Percentiles rank a stretch among this genome's conserved stretches.
phyloP scores from a whole-genome alignment of 2,329 filamentous ascomycete genomes.

The Drechslerella coelobrocha region DNA sequence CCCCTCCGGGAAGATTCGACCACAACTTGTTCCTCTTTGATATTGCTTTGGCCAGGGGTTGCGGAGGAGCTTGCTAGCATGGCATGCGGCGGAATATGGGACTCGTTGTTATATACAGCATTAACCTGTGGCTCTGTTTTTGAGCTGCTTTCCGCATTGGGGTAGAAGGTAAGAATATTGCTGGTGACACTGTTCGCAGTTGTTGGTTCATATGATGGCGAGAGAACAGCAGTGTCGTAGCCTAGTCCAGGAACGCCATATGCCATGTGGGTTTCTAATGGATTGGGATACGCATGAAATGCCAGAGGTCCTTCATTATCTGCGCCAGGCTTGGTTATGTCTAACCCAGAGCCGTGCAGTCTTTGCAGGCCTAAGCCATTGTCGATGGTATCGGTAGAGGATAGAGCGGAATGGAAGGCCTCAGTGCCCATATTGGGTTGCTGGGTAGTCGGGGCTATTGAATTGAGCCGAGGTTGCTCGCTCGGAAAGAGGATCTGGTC shows the following conservation, averaged over 20 bases:
- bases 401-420: constrained; percentile 21
- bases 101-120: constrained; percentile 9
- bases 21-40: constrained; percentile 32
- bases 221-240: constrained; percentile 13
- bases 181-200: constrained; percentile 14
- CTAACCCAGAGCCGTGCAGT: constrained; percentile 15
- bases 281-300: constrained; percentile 24
- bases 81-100: constrained; percentile 4
- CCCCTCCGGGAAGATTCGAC: constrained; percentile 6
- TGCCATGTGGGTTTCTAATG: constrained; percentile 24
- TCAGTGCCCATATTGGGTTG: constrained; percentile 23
- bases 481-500: constrained; percentile 46
- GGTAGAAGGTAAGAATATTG: constrained; percentile 34
- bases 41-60: constrained; percentile 7
- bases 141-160: constrained; percentile 8
- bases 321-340: constrained; percentile 25
- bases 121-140: constrained; percentile 25
- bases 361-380: constrained; percentile 39
- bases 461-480: constrained; percentile 38
- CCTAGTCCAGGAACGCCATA: constrained; percentile 32
- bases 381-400: constrained; percentile 15
- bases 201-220: not conserved
- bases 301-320: constrained; percentile 15
- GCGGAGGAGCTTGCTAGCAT: constrained; percentile 7
- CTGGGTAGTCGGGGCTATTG: constrained; percentile 12